Percentiles rank a stretch among this genome's conserved stretches.
phyloP scores from a whole-genome alignment of 1,139 yeast species.

The Protomyces arabidopsidicola region DNA sequence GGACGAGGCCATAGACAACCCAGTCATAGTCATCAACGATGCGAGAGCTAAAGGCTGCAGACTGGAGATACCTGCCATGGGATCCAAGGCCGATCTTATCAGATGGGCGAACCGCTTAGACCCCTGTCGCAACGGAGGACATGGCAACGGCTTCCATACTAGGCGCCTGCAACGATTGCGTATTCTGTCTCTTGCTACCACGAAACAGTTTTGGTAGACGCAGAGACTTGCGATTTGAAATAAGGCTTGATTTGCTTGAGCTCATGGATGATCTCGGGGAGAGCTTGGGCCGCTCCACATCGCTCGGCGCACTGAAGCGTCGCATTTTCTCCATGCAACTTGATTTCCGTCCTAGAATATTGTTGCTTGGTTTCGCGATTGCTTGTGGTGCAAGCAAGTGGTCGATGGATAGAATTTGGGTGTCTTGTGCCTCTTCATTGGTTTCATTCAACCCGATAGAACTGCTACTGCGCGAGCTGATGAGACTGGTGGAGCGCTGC shows the following conservation, averaged over 20 bases:
- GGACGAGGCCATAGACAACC: no score
- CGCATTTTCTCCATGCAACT: background rate
- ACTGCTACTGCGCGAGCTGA: background rate
- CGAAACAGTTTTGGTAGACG: background rate
- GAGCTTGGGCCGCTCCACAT: background rate
- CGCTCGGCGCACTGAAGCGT: background rate
- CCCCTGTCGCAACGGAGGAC: no score
- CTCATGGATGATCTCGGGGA: background rate
- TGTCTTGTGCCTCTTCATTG: background rate
- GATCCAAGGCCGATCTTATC: no score
- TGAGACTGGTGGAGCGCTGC: background rate
- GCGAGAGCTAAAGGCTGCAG: no score
- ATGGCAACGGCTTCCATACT: no score
- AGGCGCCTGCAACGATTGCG: no score
- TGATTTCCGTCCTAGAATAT: background rate
- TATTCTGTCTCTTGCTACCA: no score
- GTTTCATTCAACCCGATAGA: background rate
- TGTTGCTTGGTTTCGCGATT: background rate
- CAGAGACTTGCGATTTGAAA: background rate
- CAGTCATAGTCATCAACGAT: no score
- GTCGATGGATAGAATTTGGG: background rate
- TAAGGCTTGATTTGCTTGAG: background rate
- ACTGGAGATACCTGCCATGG: no score
- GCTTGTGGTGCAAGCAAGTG: background rate
- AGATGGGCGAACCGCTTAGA: no score